phyloP scores from a whole-genome alignment of 495 filamentous ascomycete species.

The Clavariopsis aquatica region DNA sequence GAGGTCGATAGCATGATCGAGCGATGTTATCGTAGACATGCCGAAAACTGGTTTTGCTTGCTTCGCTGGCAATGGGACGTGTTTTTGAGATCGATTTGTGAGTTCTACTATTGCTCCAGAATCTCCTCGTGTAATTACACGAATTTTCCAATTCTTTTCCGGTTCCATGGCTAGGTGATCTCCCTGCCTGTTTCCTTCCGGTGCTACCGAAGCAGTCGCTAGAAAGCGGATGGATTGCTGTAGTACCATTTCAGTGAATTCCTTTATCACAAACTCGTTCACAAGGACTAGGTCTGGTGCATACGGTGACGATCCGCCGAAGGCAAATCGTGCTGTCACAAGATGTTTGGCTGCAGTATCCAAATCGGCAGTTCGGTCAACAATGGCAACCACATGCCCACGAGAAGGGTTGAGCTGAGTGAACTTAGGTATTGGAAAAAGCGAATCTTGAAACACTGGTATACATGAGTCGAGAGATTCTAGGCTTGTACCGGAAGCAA shows the following conservation, averaged over 20 bases:
- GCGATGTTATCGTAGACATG: conserved; percentile 46
- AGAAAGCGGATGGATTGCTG: conserved; percentile 45
- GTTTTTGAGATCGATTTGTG: not conserved
- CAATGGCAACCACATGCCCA: conserved; percentile 51
- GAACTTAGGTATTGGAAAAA: no score
- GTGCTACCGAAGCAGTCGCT: not conserved
- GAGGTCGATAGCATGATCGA: conserved; percentile 54
- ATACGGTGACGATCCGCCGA: conserved; percentile 55
- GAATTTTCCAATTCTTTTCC: conserved; percentile 8
- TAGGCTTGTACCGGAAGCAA: not conserved
- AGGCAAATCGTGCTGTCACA: conserved; percentile 52
- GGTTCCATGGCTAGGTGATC: not conserved
- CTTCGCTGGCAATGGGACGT: conserved; percentile 32
- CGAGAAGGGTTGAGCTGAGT: conserved; percentile 28
- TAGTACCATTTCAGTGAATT: conserved; percentile 52
- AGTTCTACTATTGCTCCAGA: conserved; percentile 10
- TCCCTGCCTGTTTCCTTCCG: not conserved
- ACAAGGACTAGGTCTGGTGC: conserved; percentile 58
- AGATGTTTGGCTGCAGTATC: conserved; percentile 50
- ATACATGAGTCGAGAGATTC: no score
- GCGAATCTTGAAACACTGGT: no score
- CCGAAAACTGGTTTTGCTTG: conserved; percentile 44
- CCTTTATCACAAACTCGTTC: conserved; percentile 57
- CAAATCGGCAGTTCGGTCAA: conserved; percentile 56
- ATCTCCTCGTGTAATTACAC: conserved; percentile 3